phyloP scores from a whole-genome alignment of 805 yeast genomes.

The Wickerhamomyces strasburgensis region DNA sequence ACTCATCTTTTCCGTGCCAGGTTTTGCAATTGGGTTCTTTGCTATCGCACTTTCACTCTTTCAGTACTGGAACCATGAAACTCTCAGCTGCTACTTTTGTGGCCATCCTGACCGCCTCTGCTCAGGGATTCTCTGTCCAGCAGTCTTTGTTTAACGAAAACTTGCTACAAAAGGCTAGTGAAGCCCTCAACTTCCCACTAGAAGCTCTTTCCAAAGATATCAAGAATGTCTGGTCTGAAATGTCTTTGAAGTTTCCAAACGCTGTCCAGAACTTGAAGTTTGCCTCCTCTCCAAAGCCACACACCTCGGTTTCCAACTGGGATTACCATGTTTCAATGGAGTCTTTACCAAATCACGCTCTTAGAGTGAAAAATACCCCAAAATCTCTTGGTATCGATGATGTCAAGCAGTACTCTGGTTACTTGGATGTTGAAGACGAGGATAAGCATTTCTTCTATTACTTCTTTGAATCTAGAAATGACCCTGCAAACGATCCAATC shows the following conservation, averaged over 20 bases:
- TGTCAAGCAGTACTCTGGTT: slow-evolving; percentile 82
- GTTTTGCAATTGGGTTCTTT: too few species aligned
- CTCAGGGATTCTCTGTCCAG: slow-evolving; percentile 27
- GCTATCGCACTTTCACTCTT: slow-evolving; percentile 1
- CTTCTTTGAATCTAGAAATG: slow-evolving; percentile 86
- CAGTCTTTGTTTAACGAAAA: slow-evolving; percentile 27
- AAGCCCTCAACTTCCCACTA: slow-evolving; percentile 45
- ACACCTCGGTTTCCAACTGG: slow-evolving; percentile 25
- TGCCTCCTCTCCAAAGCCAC: slow-evolving; percentile 44
- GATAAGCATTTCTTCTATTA: slow-evolving; percentile 85
- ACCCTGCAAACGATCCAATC: slow-evolving; percentile 81
- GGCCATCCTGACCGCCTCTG: slow-evolving; percentile 13
- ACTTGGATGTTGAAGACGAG: slow-evolving; percentile 73
- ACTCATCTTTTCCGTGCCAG: too few species aligned
- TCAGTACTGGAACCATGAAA: slow-evolving; percentile 9
- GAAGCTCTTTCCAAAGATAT: slow-evolving; percentile 45
- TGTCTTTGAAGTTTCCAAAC: slow-evolving; percentile 57
- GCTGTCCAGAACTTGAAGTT: slow-evolving; percentile 45
- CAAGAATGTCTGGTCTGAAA: slow-evolving; percentile 55
- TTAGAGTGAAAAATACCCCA: slow-evolving; percentile 60
- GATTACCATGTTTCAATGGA: slow-evolving; percentile 37
- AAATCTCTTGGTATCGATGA: slow-evolving; percentile 67
- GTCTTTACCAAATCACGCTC: slow-evolving; percentile 42
- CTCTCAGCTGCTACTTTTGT: slow-evolving; percentile 23
- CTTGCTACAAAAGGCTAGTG: slow-evolving; percentile 44